phyloP scores from a whole-genome alignment of 345 rosid species.

The Rhizophora apiculata region DNA sequence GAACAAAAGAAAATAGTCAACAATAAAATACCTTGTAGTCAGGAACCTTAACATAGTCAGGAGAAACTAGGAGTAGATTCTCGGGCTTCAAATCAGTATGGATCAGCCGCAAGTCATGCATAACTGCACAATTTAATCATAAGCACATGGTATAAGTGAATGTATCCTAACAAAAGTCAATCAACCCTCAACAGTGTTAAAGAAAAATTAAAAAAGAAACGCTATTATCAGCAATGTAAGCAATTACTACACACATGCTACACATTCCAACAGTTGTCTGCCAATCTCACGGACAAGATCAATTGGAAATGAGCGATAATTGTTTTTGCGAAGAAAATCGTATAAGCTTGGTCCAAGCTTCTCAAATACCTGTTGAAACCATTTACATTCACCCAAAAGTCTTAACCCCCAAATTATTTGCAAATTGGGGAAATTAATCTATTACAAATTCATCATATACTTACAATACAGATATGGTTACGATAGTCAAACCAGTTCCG shows the following conservation, averaged over 20 bases:
- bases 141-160: conserved; percentile 18
- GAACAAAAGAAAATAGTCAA: neutral
- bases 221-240: conserved; percentile 31
- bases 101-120: conserved; percentile 81
- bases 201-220: no score
- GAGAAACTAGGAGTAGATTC: conserved; percentile 66
- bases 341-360: conserved; percentile 99
- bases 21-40: conserved; percentile 60
- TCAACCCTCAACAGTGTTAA: no score
- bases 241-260: conserved; percentile 98
- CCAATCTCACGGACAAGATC: conserved; percentile 99
- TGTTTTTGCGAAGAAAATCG: conserved; percentile 98
- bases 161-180: neutral
- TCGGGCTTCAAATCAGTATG: conserved; percentile 91
- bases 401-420: conserved; percentile 62
- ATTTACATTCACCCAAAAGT: conserved; percentile 77
- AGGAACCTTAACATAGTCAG: conserved; percentile 71
- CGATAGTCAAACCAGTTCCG: conserved; percentile 99
- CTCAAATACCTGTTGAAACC: conserved; percentile 99
- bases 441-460: conserved; percentile 62
- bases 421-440: conserved; percentile 65
- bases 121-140: conserved; percentile 48
- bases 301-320: conserved; percentile 97
- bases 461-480: conserved; percentile 99
- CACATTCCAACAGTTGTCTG: conserved; percentile 99